Percentiles rank a stretch among this genome's conserved stretches.
These are phyloP conservation scores for Bruguiera hainesii DNA, from an alignment of 441 rosid genomes.

Conservation along the genomic window DNA sequence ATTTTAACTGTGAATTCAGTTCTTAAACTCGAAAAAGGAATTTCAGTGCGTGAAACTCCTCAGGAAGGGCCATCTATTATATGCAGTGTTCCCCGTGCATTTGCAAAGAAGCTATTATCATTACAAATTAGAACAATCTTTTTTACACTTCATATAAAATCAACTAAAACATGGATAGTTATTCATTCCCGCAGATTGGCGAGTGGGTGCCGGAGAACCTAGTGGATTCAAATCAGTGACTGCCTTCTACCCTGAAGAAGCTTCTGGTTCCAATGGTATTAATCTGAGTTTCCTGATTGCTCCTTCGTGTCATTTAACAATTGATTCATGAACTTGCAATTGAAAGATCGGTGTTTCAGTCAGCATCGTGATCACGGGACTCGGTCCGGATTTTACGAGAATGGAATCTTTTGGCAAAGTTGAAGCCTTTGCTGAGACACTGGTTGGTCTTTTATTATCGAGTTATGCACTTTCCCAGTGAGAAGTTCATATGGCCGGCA, in stretches of 20 bases:
- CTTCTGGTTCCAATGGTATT: slow-evolving; percentile 60
- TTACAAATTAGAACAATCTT: no score
- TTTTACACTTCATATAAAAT: no score
- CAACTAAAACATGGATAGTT: not conserved
- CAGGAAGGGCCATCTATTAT: no score
- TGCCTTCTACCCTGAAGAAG: slow-evolving; percentile 69
- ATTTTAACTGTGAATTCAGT: no score
- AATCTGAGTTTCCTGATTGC: not conserved
- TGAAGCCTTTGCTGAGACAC: slow-evolving; percentile 80
- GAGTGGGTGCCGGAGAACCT: slow-evolving; percentile 60
- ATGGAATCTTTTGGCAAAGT: slow-evolving; percentile 98
- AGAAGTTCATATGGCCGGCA: not conserved
- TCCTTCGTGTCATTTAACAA: not conserved
- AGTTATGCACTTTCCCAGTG: not conserved
- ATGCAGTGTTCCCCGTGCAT: no score
- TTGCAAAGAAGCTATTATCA: no score
- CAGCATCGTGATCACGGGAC: slow-evolving; percentile 72
- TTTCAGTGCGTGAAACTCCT: no score
- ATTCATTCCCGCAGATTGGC: slow-evolving; percentile 58
- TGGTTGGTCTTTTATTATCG: slow-evolving; percentile 39
- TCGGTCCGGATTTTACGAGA: slow-evolving; percentile 87
- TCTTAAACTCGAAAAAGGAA: no score
- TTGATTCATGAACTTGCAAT: not conserved
- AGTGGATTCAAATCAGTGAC: slow-evolving; percentile 82
- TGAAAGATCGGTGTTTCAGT: slow-evolving; percentile 32